Percentiles rank a stretch among this genome's conserved stretches.
Evolutionary conservation across 225 moss, liverwort and hornwort genomes (phyloP).

Genomic region (Asterella californica): DNA sequence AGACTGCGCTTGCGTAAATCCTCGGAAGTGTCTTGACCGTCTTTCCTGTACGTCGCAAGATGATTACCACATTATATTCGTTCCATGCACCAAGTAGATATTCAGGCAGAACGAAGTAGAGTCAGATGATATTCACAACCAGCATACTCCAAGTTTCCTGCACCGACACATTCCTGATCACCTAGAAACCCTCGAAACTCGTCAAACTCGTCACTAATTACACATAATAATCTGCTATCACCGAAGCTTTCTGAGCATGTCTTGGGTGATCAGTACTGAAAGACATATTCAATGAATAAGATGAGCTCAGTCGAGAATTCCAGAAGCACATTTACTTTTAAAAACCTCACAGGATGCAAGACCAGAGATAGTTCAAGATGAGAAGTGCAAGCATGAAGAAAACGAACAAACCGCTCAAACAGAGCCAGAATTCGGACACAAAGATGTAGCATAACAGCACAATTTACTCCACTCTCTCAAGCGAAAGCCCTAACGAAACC

Average conservation of each 20-base stretch:
- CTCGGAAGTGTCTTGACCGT: slow-evolving; percentile 83
- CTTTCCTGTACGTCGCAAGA: slow-evolving; percentile 55
- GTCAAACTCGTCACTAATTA: neutral
- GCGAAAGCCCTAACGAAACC: neutral
- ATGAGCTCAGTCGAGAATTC: neutral
- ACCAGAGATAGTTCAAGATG: neutral
- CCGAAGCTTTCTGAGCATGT: too few species aligned
- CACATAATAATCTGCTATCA: neutral
- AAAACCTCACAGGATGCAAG: neutral
- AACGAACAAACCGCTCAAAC: neutral
- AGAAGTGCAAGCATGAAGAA: neutral
- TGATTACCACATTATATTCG: neutral
- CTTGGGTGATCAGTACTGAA: neutral
- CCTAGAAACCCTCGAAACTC: neutral
- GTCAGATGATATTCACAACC: neutral
- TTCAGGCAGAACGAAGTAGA: neutral
- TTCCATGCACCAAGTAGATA: neutral
- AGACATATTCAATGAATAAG: neutral
- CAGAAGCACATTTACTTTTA: neutral
- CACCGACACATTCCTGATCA: neutral
- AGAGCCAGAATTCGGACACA: neutral
- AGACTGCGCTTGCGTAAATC: slow-evolving; percentile 86
- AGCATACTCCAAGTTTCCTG: neutral
- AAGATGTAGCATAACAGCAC: neutral
- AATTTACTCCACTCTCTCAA: neutral